Base-by-base conservation (phyloP, 164 flowering plant species). In the Chloranthus sessilifolius region DNA sequence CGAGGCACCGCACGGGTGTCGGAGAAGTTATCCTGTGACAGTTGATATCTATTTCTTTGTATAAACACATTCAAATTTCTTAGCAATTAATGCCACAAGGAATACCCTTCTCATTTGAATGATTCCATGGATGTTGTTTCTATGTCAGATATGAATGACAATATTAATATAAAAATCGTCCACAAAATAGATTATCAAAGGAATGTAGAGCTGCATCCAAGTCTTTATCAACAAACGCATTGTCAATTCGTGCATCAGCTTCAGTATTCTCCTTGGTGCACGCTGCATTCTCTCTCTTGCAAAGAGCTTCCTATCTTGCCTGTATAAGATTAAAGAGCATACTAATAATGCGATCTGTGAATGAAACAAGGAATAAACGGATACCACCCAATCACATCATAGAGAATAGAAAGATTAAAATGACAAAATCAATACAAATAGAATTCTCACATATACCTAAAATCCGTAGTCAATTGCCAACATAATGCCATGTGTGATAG, bases 291-390 rank as follows among this genome's bases (percentile, higher is more conserved):
- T 74, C 78, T 52, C 64, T 75, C 64, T 74, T 71, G 16, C 26
- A 26, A 62, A 85, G 81, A 58, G 51, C 48, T 59, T 89, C 96
- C 45, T 76, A 82, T 81, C 97, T 90, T 74, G 82, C 97, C 99
- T 94, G 99, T 80, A 87, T 73, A 87, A 87, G 88, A 94, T 74
- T n/a, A n/a, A n/a, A n/a, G n/a, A n/a, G n/a, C n/a, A n/a, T n/a
- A n/a, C n/a, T n/a, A n/a, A n/a, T n/a, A n/a, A n/a, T n/a, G n/a
- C n/a, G n/a, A n/a, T n/a, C n/a, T n/a, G n/a, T n/a, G n/a, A n/a
- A n/a, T n/a, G n/a, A n/a, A n/a, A n/a, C n/a, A n/a, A n/a, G n/a
- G n/a, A n/a, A n/a, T n/a, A n/a, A n/a, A n/a, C n/a, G n/a, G n/a
- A n/a, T n/a, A n/a, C n/a, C n/a, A n/a, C n/a, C n/a, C n/a, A n/a